Conservation (phyloP, 805 yeast genomes). For the Ogataea polymorpha region DNA sequence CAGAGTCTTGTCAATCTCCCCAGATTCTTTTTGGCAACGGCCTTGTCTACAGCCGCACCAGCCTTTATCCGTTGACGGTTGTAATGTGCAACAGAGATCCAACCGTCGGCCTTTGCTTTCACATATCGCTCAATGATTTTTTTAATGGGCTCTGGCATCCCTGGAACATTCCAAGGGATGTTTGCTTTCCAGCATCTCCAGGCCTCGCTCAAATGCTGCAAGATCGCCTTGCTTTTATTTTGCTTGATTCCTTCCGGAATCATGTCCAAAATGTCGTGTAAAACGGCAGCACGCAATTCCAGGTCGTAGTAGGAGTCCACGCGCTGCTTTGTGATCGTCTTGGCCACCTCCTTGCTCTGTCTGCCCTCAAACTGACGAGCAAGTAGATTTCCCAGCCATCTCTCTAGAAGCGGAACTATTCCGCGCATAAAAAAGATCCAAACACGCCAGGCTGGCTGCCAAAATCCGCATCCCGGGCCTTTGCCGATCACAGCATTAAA, state of each 20-base stretch:
- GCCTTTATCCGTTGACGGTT: slow-evolving; percentile 84
- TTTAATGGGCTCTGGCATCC: slow-evolving; percentile 87
- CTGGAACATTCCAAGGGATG: slow-evolving; percentile 97
- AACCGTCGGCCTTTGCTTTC: slow-evolving; percentile 94
- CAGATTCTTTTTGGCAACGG: slow-evolving; percentile 87
- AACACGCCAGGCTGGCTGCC: slow-evolving; percentile 99
- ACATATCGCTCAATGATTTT: slow-evolving; percentile 84
- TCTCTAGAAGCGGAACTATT: slow-evolving; percentile 81
- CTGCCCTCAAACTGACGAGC: slow-evolving; percentile 97
- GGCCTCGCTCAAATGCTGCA: slow-evolving; percentile 95
- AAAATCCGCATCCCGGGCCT: slow-evolving; percentile 98
- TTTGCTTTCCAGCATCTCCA: slow-evolving; percentile 99
- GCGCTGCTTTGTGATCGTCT: slow-evolving; percentile 92
- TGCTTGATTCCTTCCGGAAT: slow-evolving; percentile 93
- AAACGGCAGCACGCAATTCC: slow-evolving; percentile 88
- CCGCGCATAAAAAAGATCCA: slow-evolving; percentile 95
- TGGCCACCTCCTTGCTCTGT: slow-evolving; percentile 84
- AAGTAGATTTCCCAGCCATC: slow-evolving; percentile 91
- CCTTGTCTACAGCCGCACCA: slow-evolving; percentile 93
- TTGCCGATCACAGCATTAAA: slow-evolving; percentile 88
- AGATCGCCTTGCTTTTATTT: slow-evolving; percentile 77
- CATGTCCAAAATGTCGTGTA: slow-evolving; percentile 96
- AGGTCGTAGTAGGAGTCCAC: slow-evolving; percentile 92
- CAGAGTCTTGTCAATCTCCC: slow-evolving; percentile 90
- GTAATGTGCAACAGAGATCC: slow-evolving; percentile 91